Conservation (phyloP, 257 asterid genomes). For the Buddleja alternifolia region DNA sequence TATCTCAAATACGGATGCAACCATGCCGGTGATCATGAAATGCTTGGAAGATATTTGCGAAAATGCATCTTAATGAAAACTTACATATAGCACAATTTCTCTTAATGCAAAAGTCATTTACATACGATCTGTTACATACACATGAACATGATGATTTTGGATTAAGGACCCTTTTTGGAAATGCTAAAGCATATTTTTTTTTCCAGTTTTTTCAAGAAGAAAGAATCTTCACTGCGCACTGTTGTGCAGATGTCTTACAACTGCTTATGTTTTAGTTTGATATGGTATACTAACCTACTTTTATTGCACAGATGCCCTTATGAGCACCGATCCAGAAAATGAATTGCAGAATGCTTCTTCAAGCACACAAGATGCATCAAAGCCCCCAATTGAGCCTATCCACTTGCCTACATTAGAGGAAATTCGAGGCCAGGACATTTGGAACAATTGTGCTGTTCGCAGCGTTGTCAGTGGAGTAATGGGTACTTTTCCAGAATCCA, state of each 20-base stretch:
- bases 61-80: too few relatives aligned
- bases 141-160: too few relatives aligned
- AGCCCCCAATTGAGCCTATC: conserved; percentile 63
- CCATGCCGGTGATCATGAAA: too few relatives aligned
- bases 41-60: too few relatives aligned
- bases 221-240: too few relatives aligned
- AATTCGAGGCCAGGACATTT: conserved; percentile 87
- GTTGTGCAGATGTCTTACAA: not conserved
- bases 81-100: too few relatives aligned
- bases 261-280: not conserved
- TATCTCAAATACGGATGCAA: too few relatives aligned
- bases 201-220: too few relatives aligned
- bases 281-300: conserved; percentile 14
- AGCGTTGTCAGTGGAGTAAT: conserved; percentile 89
- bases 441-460: conserved; percentile 92
- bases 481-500: conserved; percentile 56
- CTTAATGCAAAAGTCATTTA: too few relatives aligned
- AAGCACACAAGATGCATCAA: conserved; percentile 48
- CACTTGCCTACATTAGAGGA: conserved; percentile 82
- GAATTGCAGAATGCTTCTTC: conserved; percentile 44
- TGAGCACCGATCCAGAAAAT: conserved; percentile 51
- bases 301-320: conserved; percentile 31
- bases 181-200: too few relatives aligned
- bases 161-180: too few relatives aligned
- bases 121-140: too few relatives aligned